phyloP scores from a whole-genome alignment of 139 green algal species.

The Volvox africanus region DNA sequence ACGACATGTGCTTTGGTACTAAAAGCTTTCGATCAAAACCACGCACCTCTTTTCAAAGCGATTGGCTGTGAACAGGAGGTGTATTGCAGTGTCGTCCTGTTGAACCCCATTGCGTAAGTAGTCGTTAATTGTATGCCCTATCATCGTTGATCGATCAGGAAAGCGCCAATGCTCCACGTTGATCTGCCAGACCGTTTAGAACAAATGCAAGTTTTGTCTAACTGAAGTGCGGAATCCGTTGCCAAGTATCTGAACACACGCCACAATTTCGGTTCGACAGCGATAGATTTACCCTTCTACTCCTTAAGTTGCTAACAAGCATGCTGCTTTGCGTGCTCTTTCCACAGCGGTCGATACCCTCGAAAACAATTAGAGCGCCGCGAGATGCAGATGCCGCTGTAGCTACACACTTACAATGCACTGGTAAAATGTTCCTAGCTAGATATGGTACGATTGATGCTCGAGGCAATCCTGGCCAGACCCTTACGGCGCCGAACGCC shows the following conservation, averaged over 20 bases:
- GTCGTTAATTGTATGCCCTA: constrained; percentile 88
- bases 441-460: neutral
- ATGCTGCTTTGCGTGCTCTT: constrained; percentile 94
- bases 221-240: too few relatives aligned
- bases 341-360: constrained; percentile 94
- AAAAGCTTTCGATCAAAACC: neutral
- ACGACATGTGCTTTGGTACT: too few relatives aligned
- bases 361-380: constrained; percentile 95
- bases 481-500: neutral
- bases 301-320: constrained; percentile 81
- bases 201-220: too few relatives aligned
- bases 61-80: constrained; percentile 97
- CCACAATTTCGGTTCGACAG: too few relatives aligned
- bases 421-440: neutral
- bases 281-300: constrained; percentile 57
- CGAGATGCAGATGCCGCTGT: constrained; percentile 22
- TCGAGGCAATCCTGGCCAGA: neutral
- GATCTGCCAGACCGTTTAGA: constrained; percentile 48
- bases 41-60: constrained; percentile 90
- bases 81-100: constrained; percentile 83
- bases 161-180: constrained; percentile 89
- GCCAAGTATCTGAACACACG: too few relatives aligned
- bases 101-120: constrained; percentile 86
- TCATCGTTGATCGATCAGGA: constrained; percentile 89
- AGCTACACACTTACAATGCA: neutral